Evolutionary conservation across 768 basidiomycete species (phyloP).

Genomic region (Tricholoma hemisulphureum): DNA sequence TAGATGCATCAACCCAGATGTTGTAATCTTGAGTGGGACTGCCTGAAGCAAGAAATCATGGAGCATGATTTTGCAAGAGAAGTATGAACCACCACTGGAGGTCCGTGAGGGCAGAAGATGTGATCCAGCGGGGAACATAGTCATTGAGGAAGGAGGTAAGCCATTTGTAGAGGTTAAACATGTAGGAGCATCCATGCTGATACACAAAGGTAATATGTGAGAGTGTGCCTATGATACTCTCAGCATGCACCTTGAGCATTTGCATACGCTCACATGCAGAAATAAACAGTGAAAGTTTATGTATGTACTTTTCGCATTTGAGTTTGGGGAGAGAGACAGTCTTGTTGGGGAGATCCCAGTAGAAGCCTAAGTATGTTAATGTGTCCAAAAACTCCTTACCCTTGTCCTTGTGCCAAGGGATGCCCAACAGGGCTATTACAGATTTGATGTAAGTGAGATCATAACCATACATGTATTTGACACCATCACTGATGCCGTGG

Average conservation of each 20-base stretch:
- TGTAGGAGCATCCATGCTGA: conserved; percentile 8
- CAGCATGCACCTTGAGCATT: not conserved
- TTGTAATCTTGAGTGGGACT: conserved; percentile 15
- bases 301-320: conserved; percentile 26
- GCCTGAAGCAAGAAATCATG: conserved; percentile 10
- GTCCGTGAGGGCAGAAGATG: conserved; percentile 5
- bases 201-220: conserved; percentile 27
- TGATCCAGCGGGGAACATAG: conserved; percentile 3
- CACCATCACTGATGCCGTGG: not conserved
- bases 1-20: conserved; percentile 9
- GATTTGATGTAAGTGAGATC: conserved; percentile 6
- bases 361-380: conserved; percentile 27
- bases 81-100: conserved; percentile 8
- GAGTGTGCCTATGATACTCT: conserved; percentile 16
- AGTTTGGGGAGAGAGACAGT: conserved; percentile 25
- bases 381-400: conserved; percentile 13
- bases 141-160: not conserved
- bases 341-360: conserved; percentile 24
- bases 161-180: conserved; percentile 9
- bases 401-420: conserved; percentile 26
- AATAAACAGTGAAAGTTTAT: not conserved
- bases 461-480: conserved; percentile 13
- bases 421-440: conserved; percentile 11
- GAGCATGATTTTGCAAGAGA: not conserved
- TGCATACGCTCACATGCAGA: not conserved